Base-by-base conservation (phyloP, 139 green algal species). In the Closterium sp. region DNA sequence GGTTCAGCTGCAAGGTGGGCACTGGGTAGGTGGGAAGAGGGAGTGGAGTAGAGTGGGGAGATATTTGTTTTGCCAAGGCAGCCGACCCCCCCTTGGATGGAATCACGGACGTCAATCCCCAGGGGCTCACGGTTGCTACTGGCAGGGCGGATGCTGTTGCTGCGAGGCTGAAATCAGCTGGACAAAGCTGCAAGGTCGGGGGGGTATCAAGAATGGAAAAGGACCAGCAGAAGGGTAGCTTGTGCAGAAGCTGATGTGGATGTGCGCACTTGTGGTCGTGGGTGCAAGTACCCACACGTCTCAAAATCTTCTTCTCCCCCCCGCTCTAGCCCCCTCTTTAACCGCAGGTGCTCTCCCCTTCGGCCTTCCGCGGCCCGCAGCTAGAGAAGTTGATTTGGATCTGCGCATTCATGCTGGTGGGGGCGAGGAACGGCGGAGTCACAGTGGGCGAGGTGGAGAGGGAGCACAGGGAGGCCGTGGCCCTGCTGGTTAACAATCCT, bases 171-270 rank as follows among this genome's bases (percentile, higher is more conserved):
- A 64, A 95, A 33, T 92, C 93, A 1, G 97, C 95, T 0, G 97
- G 96, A 3, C 95, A 99, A 4, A 96, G 93, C 90, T 99, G 98
- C 96, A 97, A 98, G 96, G 97, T 98, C n/a, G n/a, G n/a, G n/a
- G n/a, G n/a, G n/a, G n/a, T n/a, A n/a, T n/a, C n/a, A 16, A 69
- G 43, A 69, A 16, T 8, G 38, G 38, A 9, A 66, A 12, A 9
- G 6, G 6, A 55, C 3, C n/a, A n/a, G n/a, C n/a, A n/a, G n/a
- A n/a, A n/a, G n/a, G n/a, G n/a, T n/a, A n/a, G n/a, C n/a, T n/a
- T n/a, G n/a, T n/a, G n/a, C n/a, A 99, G 93, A 99, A 99, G 96
- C 96, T 99, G n/a, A 96, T 99, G 30, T 99, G 98, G 98, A 99
- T 99, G 88, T 96, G 96, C 85, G 96, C 96, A 0, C 97, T 99